Percentiles rank a stretch among this genome's conserved stretches.
Evolutionary conservation across 1,139 yeast genomes (phyloP).

Genomic region (Blastobotrys niveus): DNA sequence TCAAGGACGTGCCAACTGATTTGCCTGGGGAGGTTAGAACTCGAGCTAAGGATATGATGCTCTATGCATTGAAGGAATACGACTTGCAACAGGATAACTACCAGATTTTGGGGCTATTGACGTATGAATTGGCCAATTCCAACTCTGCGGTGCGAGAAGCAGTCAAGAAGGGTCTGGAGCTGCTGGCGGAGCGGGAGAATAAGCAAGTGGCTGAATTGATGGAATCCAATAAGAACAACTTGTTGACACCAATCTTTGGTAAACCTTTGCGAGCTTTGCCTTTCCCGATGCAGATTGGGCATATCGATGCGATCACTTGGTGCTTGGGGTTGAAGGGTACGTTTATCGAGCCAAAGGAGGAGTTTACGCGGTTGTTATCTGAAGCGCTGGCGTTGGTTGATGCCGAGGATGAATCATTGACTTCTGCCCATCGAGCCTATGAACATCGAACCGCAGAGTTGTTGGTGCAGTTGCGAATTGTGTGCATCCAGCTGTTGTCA

Average conservation of each 20-base stretch:
- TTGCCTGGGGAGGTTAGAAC: slow-evolving; percentile 76
- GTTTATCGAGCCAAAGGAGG: slow-evolving; percentile 82
- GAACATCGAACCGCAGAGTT: slow-evolving; percentile 89
- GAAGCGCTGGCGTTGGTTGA: slow-evolving; percentile 94
- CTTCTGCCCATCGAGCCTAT: slow-evolving; percentile 76
- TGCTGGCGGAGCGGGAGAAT: slow-evolving; percentile 62
- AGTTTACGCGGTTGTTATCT: slow-evolving; percentile 70
- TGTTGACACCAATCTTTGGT: slow-evolving; percentile 90
- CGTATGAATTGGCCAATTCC: slow-evolving; percentile 88
- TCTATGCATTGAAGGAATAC: slow-evolving; percentile 59
- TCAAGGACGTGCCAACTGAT: slow-evolving; percentile 85
- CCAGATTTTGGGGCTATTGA: slow-evolving; percentile 77
- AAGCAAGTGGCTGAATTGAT: slow-evolving; percentile 70
- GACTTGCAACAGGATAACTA: slow-evolving; percentile 60
- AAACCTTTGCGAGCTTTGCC: slow-evolving; percentile 95
- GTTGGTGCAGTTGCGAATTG: slow-evolving; percentile 76
- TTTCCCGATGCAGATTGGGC: slow-evolving; percentile 97
- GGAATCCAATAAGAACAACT: slow-evolving; percentile 72
- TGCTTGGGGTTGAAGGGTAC: slow-evolving; percentile 78
- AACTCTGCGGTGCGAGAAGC: slow-evolving; percentile 76
- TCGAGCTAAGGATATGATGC: slow-evolving; percentile 62
- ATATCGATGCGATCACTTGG: slow-evolving; percentile 91
- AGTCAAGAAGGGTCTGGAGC: slow-evolving; percentile 64
- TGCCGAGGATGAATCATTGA: slow-evolving; percentile 94
- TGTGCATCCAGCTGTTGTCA: slow-evolving; percentile 78